phyloP scores from a whole-genome alignment of 108 stramenopile species.

The Discostella stelligeroides region DNA sequence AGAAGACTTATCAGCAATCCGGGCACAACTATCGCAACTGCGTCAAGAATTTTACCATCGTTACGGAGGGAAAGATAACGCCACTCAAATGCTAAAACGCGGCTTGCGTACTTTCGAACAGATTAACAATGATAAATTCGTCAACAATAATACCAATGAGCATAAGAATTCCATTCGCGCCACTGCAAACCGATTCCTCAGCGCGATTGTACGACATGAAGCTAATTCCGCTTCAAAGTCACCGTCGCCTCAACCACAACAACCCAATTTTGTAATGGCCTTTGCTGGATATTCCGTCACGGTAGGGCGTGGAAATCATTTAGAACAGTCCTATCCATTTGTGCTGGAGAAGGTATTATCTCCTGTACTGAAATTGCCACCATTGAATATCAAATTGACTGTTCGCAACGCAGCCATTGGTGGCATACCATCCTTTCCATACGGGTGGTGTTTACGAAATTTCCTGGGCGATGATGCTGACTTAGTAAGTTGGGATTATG shows the following conservation, averaged over 20 bases:
- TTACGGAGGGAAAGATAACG: constrained; percentile 46
- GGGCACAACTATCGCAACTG: constrained; percentile 21
- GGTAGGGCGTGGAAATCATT: constrained; percentile 83
- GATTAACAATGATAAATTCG: neutral
- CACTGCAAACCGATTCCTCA: constrained; percentile 32
- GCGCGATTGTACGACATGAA: constrained; percentile 24
- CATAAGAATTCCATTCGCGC: constrained; percentile 6
- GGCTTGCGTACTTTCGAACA: constrained; percentile 37
- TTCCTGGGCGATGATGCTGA: constrained; percentile 77
- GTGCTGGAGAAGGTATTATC: constrained; percentile 62
- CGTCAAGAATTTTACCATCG: constrained; percentile 39
- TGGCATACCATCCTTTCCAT: constrained; percentile 88
- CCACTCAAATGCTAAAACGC: constrained; percentile 30
- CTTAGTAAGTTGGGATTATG: constrained; percentile 79
- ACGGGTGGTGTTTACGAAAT: constrained; percentile 82
- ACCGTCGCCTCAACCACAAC: constrained; percentile 11
- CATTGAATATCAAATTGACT: constrained; percentile 55
- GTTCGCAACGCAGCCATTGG: constrained; percentile 87
- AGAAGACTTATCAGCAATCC: constrained; percentile 9
- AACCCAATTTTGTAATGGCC: constrained; percentile 45
- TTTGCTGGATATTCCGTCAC: constrained; percentile 90
- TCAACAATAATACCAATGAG: neutral
- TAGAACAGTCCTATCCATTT: constrained; percentile 80
- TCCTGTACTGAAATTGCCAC: constrained; percentile 22
- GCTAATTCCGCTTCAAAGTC: constrained; percentile 2